Conservation (phyloP, 1,284 basidiomycete genomes). For the Tilletia horrida region DNA sequence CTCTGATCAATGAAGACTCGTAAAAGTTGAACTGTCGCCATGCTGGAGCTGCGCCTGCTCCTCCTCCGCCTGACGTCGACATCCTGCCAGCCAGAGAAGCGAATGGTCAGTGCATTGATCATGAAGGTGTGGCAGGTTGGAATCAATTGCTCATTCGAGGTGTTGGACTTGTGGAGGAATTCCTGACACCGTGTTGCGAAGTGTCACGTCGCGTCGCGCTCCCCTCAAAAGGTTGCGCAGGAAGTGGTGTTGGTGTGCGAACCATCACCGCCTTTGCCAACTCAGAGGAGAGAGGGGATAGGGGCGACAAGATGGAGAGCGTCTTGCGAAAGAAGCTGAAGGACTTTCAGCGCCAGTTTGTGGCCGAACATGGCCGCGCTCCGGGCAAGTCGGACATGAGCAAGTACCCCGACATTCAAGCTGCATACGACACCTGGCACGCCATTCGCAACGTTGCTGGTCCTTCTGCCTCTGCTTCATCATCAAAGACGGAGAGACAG, state of each 20-base stretch:
- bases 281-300: too few relatives aligned
- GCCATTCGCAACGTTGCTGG: conserved; percentile 24
- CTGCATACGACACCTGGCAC: conserved; percentile 43
- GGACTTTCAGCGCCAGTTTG: conserved; percentile 32
- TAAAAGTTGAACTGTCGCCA: conserved; percentile 48
- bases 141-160: too few relatives aligned
- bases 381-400: conserved; percentile 43
- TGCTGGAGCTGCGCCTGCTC: conserved; percentile 36
- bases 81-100: too few relatives aligned
- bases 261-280: too few relatives aligned
- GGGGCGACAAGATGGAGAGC: conserved; percentile 28
- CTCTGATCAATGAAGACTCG: conserved; percentile 36
- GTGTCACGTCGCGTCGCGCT: background rate
- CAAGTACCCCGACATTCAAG: conserved; percentile 34
- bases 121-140: too few relatives aligned
- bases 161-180: too few relatives aligned
- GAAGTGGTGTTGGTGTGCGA: too few relatives aligned
- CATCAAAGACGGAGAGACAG: background rate
- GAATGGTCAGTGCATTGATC: too few relatives aligned
- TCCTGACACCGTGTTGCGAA: conserved; percentile 2
- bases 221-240: background rate
- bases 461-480: background rate
- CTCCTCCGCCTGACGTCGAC: background rate
- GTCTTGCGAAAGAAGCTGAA: conserved; percentile 37
- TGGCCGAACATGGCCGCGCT: conserved; percentile 37